phyloP scores from a whole-genome alignment of 441 rosid genomes.

The Hura crepitans region DNA sequence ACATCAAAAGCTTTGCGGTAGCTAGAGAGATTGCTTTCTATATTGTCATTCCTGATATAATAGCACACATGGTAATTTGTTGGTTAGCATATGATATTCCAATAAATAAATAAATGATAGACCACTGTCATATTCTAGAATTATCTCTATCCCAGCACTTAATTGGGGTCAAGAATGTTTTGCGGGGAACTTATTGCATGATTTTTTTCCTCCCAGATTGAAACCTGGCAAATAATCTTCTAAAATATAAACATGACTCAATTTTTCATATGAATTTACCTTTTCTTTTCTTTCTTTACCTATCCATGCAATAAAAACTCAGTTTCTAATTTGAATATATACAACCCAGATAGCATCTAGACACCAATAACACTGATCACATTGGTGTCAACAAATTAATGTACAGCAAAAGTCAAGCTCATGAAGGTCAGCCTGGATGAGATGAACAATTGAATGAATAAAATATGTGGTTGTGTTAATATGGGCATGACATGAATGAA shows the following conservation, averaged over 20 bases:
- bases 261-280: neutral
- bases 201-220: neutral
- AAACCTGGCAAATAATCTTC: neutral
- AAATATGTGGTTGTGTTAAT: neutral
- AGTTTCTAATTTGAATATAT: neutral
- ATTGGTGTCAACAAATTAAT: neutral
- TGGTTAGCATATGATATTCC: neutral
- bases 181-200: neutral
- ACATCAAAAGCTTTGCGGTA: constrained; percentile 68
- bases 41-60: constrained; percentile 61
- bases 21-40: constrained; percentile 50
- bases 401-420: neutral
- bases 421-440: neutral
- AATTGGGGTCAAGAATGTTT: neutral
- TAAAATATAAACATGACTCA: neutral
- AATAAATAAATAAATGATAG: neutral
- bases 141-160: neutral
- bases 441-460: neutral
- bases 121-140: neutral
- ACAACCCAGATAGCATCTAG: neutral
- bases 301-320: neutral
- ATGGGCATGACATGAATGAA: neutral
- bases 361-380: neutral
- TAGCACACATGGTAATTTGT: neutral
- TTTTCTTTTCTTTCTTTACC: neutral